phyloP scores from a whole-genome alignment of 139 green algal species.

The Dunaliella primolecta region DNA sequence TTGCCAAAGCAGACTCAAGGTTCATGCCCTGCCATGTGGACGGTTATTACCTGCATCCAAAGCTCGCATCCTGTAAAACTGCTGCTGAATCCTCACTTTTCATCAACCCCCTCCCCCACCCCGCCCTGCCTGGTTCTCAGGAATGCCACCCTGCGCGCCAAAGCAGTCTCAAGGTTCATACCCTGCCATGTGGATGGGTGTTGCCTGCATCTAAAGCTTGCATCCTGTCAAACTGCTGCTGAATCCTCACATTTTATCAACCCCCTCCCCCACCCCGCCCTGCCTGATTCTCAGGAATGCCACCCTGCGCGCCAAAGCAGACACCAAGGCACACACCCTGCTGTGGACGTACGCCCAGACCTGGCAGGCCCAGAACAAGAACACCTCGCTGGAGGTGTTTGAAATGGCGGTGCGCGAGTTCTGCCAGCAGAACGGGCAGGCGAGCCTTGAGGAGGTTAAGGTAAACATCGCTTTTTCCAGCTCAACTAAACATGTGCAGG shows the following conservation, averaged over 20 bases:
- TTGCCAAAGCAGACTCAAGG: background rate
- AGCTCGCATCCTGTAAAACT: background rate
- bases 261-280: background rate
- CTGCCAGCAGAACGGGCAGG: background rate
- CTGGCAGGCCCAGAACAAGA: conserved; percentile 5
- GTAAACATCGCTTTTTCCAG: background rate
- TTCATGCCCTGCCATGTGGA: too few relatives aligned
- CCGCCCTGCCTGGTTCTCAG: conserved; percentile 1
- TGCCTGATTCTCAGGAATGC: conserved; percentile 31
- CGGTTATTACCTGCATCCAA: too few relatives aligned
- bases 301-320: conserved; percentile 41
- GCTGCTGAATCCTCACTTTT: background rate
- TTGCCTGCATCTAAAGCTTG: too few relatives aligned
- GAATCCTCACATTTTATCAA: background rate
- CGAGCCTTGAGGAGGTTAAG: background rate
- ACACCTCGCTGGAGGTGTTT: conserved; percentile 9
- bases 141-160: conserved; percentile 20
- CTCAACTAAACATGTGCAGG: too few relatives aligned
- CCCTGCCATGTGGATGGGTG: too few relatives aligned
- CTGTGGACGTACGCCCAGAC: conserved; percentile 34
- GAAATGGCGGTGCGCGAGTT: background rate
- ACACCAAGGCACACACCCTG: conserved; percentile 32
- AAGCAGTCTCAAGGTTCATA: background rate
- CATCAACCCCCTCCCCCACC: background rate
- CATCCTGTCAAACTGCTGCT: background rate